Evolutionary conservation across 2,329 filamentous ascomycete genomes (phyloP).

Genomic region (Cordyceps farinosa): DNA sequence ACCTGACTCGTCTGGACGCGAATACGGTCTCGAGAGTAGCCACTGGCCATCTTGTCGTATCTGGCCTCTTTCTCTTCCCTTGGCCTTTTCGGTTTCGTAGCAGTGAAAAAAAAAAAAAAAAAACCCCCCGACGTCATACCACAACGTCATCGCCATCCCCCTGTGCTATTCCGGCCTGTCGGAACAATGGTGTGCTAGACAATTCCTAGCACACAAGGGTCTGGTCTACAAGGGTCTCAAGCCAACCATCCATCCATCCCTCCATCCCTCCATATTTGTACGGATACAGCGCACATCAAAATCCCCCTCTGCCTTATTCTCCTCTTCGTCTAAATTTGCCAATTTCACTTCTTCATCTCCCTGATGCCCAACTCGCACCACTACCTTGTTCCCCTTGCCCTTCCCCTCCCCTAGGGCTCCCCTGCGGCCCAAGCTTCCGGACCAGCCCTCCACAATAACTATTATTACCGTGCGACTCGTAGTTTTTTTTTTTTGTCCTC

Average conservation of each 20-base stretch:
- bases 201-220: neutral
- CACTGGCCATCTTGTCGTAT: too few relatives aligned
- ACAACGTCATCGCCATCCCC: too few relatives aligned
- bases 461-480: neutral
- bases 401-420: neutral
- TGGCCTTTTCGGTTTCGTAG: too few relatives aligned
- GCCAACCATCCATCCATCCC: neutral
- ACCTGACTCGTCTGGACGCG: neutral
- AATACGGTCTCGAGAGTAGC: neutral
- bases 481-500: neutral
- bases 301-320: neutral
- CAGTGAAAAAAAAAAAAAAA: too few relatives aligned
- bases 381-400: neutral
- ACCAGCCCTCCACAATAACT: neutral
- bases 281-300: neutral
- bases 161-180: too few relatives aligned
- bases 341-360: slow-evolving; percentile 9
- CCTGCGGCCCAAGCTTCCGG: slow-evolving; percentile 10
- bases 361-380: slow-evolving; percentile 12
- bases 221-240: neutral
- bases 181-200: too few relatives aligned
- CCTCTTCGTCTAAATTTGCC: neutral
- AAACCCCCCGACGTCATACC: too few relatives aligned
- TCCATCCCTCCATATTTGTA: neutral
- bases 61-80: neutral